These are phyloP conservation scores for Talinum fruticosum DNA, from an alignment of 148 eudicot species.

Conservation along the genomic window DNA sequence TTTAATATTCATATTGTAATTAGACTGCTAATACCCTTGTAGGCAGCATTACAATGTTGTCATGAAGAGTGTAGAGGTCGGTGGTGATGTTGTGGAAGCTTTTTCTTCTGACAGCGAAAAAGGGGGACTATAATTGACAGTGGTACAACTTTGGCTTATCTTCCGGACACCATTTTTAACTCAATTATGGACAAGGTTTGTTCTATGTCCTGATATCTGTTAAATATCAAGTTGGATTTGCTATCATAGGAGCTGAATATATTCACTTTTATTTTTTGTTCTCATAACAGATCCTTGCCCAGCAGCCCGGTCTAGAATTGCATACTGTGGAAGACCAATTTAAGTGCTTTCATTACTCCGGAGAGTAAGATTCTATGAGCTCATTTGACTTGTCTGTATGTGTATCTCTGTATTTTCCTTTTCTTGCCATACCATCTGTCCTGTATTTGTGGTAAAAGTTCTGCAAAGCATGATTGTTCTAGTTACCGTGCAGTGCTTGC, in stretches of 20 bases:
- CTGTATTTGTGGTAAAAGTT: background rate
- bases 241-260: conserved; percentile 1
- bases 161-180: conserved; percentile 57
- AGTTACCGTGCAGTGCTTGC: no score
- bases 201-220: background rate
- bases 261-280: background rate
- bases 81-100: conserved; percentile 44
- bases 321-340: conserved; percentile 65
- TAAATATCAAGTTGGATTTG: conserved; percentile 7
- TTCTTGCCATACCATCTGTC: no score
- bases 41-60: conserved; percentile 84
- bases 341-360: conserved; percentile 64
- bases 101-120: conserved; percentile 33
- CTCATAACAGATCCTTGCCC: conserved; percentile 44
- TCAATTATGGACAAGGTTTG: conserved; percentile 48
- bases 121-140: conserved; percentile 70
- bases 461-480: background rate
- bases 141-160: conserved; percentile 96
- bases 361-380: conserved; percentile 47
- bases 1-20: conserved; percentile 31
- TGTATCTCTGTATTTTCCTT: background rate
- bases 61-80: conserved; percentile 69
- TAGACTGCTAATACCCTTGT: conserved; percentile 37
- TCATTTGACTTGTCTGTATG: background rate
- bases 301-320: conserved; percentile 49